A percentile compares a stretch with the other conserved stretches of the same genome.
phyloP scores from a whole-genome alignment of 257 asterid species.

The Mitragyna speciosa region DNA sequence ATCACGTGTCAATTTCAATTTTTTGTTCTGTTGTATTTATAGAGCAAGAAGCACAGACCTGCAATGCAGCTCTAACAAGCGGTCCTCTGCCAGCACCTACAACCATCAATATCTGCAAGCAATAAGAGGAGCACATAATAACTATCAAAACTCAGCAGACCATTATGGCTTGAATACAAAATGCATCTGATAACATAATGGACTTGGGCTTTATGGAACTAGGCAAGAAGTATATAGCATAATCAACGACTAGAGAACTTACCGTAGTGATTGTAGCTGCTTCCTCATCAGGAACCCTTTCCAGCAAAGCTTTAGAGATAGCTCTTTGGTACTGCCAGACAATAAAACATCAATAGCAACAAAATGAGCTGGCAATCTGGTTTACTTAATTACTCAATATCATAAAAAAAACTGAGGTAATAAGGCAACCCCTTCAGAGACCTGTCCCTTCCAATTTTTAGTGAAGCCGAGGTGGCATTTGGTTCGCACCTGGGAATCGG shows the following conservation, averaged over 20 bases:
- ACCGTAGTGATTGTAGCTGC: slow-evolving; percentile 73
- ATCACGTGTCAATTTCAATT: slow-evolving; percentile 2
- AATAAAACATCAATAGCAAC: slow-evolving; percentile 9
- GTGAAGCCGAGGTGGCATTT: no score
- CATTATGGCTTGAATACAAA: neutral
- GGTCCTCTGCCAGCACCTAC: slow-evolving; percentile 99
- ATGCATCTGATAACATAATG: no score
- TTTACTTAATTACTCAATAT: neutral
- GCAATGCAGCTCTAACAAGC: slow-evolving; percentile 94
- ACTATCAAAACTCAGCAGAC: neutral
- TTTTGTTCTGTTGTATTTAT: slow-evolving; percentile 12
- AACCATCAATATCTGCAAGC: slow-evolving; percentile 87
- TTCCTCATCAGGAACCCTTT: slow-evolving; percentile 81
- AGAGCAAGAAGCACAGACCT: slow-evolving; percentile 47
- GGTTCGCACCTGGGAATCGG: no score
- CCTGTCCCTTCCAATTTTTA: no score
- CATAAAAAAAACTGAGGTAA: no score
- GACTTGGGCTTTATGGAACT: no score
- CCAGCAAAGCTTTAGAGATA: slow-evolving; percentile 87
- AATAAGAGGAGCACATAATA: neutral
- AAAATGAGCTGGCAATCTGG: neutral
- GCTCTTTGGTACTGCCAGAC: slow-evolving; percentile 88
- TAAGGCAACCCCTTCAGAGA: no score
- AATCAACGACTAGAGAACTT: slow-evolving; percentile 30
- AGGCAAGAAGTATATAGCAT: neutral